Conservation (phyloP, 495 filamentous ascomycete genomes). For the Clohesyomyces aquaticus region DNA sequence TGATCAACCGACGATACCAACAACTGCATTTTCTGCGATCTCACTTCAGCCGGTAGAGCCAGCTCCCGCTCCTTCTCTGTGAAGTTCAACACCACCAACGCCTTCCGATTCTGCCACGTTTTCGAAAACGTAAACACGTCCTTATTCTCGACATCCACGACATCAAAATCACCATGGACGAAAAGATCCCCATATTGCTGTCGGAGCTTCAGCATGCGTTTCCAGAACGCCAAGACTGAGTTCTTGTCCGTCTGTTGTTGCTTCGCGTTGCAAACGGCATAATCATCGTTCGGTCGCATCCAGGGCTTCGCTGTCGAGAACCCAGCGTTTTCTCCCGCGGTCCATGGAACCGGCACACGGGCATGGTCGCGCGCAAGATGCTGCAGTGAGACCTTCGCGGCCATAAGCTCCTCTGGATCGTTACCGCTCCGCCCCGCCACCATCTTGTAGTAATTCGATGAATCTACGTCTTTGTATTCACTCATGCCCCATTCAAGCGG, state of each 20-base stretch:
- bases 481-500: conserved; percentile 43
- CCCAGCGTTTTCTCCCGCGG: conserved; percentile 56
- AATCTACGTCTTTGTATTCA: conserved; percentile 45
- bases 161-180: conserved; percentile 63
- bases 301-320: conserved; percentile 62
- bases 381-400: conserved; percentile 67
- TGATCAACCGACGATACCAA: no score
- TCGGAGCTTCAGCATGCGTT: conserved; percentile 55
- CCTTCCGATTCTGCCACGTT: conserved; percentile 50
- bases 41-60: not conserved
- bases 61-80: conserved; percentile 16
- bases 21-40: no score
- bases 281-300: conserved; percentile 65
- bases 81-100: conserved; percentile 59
- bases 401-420: conserved; percentile 47
- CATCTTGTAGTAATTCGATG: conserved; percentile 38
- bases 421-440: conserved; percentile 18
- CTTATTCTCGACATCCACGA: conserved; percentile 53
- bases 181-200: conserved; percentile 61
- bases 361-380: conserved; percentile 64
- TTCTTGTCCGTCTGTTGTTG: conserved; percentile 52
- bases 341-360: conserved; percentile 67
- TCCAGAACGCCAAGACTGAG: conserved; percentile 59
- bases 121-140: conserved; percentile 56
- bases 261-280: conserved; percentile 55